Percentiles rank a stretch among this genome's conserved stretches.
Conservation (phyloP, 805 yeast species). For the Yarrowia deformans region DNA sequence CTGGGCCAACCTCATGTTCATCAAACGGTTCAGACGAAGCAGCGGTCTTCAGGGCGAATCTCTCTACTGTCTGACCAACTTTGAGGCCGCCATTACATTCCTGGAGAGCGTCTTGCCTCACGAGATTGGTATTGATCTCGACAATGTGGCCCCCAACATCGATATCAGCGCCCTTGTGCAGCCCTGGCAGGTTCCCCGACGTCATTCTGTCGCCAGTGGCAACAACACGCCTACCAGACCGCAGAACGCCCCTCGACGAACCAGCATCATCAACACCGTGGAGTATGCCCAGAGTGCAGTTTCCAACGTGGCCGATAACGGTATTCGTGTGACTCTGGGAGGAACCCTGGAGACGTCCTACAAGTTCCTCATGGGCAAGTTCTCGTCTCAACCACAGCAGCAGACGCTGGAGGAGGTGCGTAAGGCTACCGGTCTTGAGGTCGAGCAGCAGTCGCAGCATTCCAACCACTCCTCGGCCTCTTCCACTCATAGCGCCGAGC, state of each 20-base stretch:
- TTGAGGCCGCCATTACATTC: slow-evolving; percentile 54
- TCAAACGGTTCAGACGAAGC: slow-evolving; percentile 52
- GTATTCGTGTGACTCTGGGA: slow-evolving; percentile 46
- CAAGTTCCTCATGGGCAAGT: slow-evolving; percentile 47
- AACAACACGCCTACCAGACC: slow-evolving; percentile 16
- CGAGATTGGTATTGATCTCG: slow-evolving; percentile 47
- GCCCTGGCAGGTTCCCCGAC: slow-evolving; percentile 34
- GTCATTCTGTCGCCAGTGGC: slow-evolving; percentile 29
- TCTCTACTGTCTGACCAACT: slow-evolving; percentile 54
- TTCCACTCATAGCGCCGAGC: slow-evolving; percentile 45
- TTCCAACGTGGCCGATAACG: slow-evolving; percentile 32
- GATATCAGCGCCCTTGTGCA: slow-evolving; percentile 43
- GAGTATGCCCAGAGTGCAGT: slow-evolving; percentile 26
- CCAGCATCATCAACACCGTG: slow-evolving; percentile 18
- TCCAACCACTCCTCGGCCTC: slow-evolving; percentile 43
- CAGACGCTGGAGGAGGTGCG: slow-evolving; percentile 34
- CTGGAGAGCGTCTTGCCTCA: slow-evolving; percentile 50
- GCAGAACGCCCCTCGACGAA: not conserved
- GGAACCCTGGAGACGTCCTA: slow-evolving; percentile 50
- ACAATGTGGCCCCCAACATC: slow-evolving; percentile 43
- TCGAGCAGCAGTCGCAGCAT: slow-evolving; percentile 41
- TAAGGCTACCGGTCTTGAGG: slow-evolving; percentile 30
- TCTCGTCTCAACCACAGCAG: slow-evolving; percentile 37
- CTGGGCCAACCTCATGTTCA: slow-evolving; percentile 51
- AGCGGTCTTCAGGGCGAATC: slow-evolving; percentile 51